These are phyloP conservation scores for Thymus mandschuricus DNA, from an alignment of 257 asterid genomes.

Conservation along the genomic window DNA sequence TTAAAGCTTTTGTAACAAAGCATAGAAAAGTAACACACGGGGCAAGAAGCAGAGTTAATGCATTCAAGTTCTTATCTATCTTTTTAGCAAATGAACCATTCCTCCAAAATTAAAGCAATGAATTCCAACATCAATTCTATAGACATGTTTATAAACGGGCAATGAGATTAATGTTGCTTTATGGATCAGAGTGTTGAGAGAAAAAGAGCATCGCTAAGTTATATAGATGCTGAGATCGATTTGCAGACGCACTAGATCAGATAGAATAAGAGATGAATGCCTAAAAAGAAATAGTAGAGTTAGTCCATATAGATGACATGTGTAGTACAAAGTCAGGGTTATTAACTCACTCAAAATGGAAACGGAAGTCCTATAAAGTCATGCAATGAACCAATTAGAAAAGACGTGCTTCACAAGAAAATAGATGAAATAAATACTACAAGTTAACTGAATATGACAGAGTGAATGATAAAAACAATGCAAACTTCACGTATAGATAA, in stretches of 20 bases:
- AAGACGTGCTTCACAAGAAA: background rate
- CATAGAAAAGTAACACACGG: conserved; percentile 7
- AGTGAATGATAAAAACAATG: background rate
- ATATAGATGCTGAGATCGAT: background rate
- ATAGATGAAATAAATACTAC: background rate
- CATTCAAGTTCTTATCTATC: conserved; percentile 11
- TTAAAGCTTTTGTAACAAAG: conserved; percentile 11
- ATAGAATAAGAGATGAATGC: background rate
- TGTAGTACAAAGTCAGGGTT: background rate
- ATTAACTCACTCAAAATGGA: background rate
- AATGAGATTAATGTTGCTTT: background rate
- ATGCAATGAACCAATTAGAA: conserved; percentile 10
- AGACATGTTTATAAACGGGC: background rate
- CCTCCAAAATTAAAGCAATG: background rate
- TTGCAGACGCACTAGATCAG: background rate
- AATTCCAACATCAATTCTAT: background rate
- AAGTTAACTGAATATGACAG: background rate
- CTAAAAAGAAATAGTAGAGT: background rate
- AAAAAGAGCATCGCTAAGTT: background rate
- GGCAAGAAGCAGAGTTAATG: conserved; percentile 14
- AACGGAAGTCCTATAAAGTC: background rate
- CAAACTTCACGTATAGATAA: background rate
- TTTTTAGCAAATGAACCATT: conserved; percentile 24
- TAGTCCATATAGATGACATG: background rate
- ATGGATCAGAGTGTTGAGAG: background rate